Evolutionary conservation across 2,329 filamentous ascomycete genomes (phyloP).

Genomic region (Fusarium tanahbumbuense): DNA sequence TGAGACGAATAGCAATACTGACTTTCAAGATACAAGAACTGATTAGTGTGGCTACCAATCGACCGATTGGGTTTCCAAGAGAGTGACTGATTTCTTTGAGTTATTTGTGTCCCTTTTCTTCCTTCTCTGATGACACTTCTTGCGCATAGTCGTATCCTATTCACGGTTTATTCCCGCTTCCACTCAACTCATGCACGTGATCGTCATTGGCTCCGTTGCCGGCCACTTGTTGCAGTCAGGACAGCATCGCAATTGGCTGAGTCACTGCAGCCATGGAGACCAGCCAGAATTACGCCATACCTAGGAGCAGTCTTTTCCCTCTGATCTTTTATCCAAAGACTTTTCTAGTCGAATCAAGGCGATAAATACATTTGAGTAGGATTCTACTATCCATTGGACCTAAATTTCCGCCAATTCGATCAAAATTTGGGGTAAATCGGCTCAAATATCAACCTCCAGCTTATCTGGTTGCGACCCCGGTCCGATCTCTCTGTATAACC

Average conservation of each 20-base stretch:
- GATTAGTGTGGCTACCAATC: background rate
- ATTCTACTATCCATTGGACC: conserved; percentile 24
- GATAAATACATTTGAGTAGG: conserved; percentile 23
- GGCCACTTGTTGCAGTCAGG: conserved; percentile 25
- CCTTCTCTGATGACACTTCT: background rate
- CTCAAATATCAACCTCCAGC: conserved; percentile 21
- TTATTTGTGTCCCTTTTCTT: background rate
- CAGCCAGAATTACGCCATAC: conserved; percentile 47
- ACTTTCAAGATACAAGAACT: background rate
- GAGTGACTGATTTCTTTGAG: background rate
- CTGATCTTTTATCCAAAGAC: conserved; percentile 36
- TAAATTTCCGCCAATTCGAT: conserved; percentile 25
- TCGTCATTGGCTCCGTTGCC: conserved; percentile 33
- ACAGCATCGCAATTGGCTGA: conserved; percentile 44
- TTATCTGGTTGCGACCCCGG: conserved; percentile 19
- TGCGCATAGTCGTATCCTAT: background rate
- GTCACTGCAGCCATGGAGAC: conserved; percentile 34
- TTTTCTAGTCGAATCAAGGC: conserved; percentile 28
- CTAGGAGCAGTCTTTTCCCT: conserved; percentile 37
- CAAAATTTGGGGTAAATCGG: conserved; percentile 9
- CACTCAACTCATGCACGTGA: conserved; percentile 30
- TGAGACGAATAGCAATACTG: background rate
- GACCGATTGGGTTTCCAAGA: background rate
- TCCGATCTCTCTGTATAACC: conserved; percentile 24
- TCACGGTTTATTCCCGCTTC: background rate